Percentiles rank a stretch among this genome's conserved stretches.
These are phyloP conservation scores for Ophiostoma triangulosporum DNA, from an alignment of 2,329 filamentous ascomycete genomes.

Conservation along the genomic window DNA sequence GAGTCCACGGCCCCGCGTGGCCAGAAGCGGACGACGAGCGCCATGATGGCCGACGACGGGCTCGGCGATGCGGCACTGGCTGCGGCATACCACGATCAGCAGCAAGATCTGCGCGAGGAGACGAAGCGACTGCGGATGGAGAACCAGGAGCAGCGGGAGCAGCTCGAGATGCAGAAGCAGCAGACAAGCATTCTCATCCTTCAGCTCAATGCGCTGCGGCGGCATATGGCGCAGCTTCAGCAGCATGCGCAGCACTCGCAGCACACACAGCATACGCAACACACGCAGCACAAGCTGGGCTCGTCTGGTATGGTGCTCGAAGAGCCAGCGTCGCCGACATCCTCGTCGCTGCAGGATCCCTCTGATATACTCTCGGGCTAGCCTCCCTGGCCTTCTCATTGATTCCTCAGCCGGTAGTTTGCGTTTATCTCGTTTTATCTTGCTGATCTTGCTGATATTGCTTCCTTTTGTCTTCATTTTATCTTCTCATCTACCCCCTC, in stretches of 20 bases:
- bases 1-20: neutral
- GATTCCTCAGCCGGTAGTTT: neutral
- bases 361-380: neutral
- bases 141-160: constrained; percentile 42
- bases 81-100: constrained; percentile 10
- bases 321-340: neutral
- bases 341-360: neutral
- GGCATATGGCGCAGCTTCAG: constrained; percentile 20
- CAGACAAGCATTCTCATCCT: constrained; percentile 34
- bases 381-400: neutral
- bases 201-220: constrained; percentile 33
- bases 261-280: neutral
- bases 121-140: constrained; percentile 53
- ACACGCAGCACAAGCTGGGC: neutral
- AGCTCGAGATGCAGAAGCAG: constrained; percentile 35
- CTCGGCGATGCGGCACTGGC: neutral
- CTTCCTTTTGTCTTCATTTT: neutral
- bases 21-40: neutral
- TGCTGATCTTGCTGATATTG: neutral
- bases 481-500: neutral
- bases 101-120: constrained; percentile 44
- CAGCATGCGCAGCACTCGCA: constrained; percentile 1
- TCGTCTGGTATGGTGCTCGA: neutral
- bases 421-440: neutral
- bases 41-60: neutral